phyloP scores from a whole-genome alignment of 345 rosid species.

The Brassica incana region DNA sequence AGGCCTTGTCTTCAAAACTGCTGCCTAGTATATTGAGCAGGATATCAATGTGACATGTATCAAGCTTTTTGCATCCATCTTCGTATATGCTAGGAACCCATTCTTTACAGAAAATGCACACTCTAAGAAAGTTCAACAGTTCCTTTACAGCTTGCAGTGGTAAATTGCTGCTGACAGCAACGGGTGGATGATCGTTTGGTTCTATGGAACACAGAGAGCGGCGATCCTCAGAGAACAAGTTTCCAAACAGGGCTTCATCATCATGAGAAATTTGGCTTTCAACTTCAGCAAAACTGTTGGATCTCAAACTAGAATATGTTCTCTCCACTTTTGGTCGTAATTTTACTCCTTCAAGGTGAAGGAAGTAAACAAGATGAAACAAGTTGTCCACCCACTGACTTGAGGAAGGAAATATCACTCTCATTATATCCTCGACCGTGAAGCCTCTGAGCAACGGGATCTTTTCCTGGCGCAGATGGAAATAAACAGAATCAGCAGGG shows the following conservation, averaged over 20 bases:
- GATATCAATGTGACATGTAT: slow-evolving; percentile 64
- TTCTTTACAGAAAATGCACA: slow-evolving; percentile 64
- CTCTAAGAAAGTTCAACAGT: slow-evolving; percentile 70
- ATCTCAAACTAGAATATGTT: slow-evolving; percentile 59
- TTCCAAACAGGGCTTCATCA: slow-evolving; percentile 95
- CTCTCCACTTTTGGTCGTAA: slow-evolving; percentile 66
- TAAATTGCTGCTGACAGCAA: slow-evolving; percentile 60
- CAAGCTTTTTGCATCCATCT: slow-evolving; percentile 69
- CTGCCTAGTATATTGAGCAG: slow-evolving; percentile 65
- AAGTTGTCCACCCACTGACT: slow-evolving; percentile 78
- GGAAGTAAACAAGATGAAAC: slow-evolving; percentile 65
- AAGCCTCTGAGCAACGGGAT: slow-evolving; percentile 67
- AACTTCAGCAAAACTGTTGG: slow-evolving; percentile 61
- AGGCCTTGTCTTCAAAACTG: slow-evolving; percentile 54
- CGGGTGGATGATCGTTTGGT: slow-evolving; percentile 68
- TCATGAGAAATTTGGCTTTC: slow-evolving; percentile 84
- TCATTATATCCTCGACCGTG: slow-evolving; percentile 60
- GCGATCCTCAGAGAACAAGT: slow-evolving; percentile 84
- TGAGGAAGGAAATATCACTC: slow-evolving; percentile 69
- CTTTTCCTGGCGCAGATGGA: slow-evolving; percentile 53
- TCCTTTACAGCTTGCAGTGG: slow-evolving; percentile 80
- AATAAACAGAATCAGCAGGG: slow-evolving; percentile 46
- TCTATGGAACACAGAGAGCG: slow-evolving; percentile 74
- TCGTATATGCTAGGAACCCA: slow-evolving; percentile 67
- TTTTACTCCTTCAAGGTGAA: slow-evolving; percentile 79